Percentiles rank a stretch among this genome's conserved stretches.
Conservation (phyloP, 805 yeast species). For the Ogataea polymorpha region DNA sequence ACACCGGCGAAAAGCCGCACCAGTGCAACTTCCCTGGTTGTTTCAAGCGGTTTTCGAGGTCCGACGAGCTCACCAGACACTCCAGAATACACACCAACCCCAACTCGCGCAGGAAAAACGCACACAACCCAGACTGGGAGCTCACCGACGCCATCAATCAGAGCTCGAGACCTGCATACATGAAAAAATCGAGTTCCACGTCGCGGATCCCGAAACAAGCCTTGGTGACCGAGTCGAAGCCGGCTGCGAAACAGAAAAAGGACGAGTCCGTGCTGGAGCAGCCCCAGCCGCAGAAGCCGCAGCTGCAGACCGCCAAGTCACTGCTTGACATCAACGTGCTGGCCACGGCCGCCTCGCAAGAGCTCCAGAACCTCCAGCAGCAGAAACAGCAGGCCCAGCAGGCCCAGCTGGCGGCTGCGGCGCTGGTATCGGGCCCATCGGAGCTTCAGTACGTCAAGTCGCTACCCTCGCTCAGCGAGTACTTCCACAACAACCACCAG, state of each 20-base stretch:
- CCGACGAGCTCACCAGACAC: constrained; percentile 86
- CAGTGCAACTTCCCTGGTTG: constrained; percentile 84
- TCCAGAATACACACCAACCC: constrained; percentile 73
- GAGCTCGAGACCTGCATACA: constrained; percentile 8
- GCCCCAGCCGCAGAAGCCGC: constrained; percentile 19
- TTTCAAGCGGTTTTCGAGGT: constrained; percentile 70
- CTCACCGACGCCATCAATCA: constrained; percentile 15
- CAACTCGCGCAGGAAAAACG: constrained; percentile 31
- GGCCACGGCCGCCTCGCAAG: constrained; percentile 56
- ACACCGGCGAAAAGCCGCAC: constrained; percentile 92
- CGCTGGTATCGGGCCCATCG: constrained; percentile 15
- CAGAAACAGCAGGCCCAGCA: constrained; percentile 16
- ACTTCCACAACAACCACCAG: constrained; percentile 38
- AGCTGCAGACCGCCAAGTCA: constrained; percentile 20
- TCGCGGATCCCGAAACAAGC: constrained; percentile 14
- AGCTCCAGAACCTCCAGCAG: constrained; percentile 41
- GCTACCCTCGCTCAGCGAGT: constrained; percentile 49
- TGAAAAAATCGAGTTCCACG: constrained; percentile 21
- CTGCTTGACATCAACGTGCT: constrained; percentile 45
- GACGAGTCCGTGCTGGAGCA: constrained; percentile 18
- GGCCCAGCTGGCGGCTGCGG: constrained; percentile 21
- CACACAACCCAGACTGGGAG: constrained; percentile 15
- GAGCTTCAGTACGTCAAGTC: constrained; percentile 43
- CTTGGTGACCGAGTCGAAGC: constrained; percentile 3
- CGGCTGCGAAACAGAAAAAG: constrained; percentile 12